These are phyloP conservation scores for Penicillium sp. DNA, from an alignment of 2,329 filamentous ascomycete genomes.

Conservation along the genomic window DNA sequence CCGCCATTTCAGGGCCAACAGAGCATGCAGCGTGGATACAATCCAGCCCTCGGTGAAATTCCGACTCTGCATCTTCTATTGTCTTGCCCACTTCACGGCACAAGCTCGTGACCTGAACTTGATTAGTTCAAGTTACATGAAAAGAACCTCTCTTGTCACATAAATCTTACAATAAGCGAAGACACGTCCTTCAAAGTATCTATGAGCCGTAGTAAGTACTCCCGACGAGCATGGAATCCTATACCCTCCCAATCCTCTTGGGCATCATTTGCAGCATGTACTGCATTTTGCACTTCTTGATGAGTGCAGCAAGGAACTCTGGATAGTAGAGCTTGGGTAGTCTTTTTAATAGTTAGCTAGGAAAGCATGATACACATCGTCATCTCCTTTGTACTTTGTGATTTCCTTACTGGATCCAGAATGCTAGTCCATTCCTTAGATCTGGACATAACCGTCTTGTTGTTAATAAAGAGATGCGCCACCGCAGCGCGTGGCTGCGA, in stretches of 20 bases:
- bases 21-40: slow-evolving; percentile 29
- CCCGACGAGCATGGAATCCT: slow-evolving; percentile 18
- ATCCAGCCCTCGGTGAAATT: slow-evolving; percentile 28
- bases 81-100: slow-evolving; percentile 29
- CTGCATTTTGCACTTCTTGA: slow-evolving; percentile 25
- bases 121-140: neutral
- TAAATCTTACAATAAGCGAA: slow-evolving; percentile 8
- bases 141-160: neutral
- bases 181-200: slow-evolving; percentile 21
- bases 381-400: neutral
- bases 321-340: slow-evolving; percentile 20
- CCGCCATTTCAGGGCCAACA: slow-evolving; percentile 25
- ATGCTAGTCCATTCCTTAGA: slow-evolving; percentile 25
- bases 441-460: slow-evolving; percentile 22
- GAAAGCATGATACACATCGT: neutral
- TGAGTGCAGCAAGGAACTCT: slow-evolving; percentile 23
- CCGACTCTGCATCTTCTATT: slow-evolving; percentile 24
- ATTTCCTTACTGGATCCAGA: slow-evolving; percentile 22
- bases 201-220: slow-evolving; percentile 19
- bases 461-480: slow-evolving; percentile 25
- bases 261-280: slow-evolving; percentile 21
- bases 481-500: neutral
- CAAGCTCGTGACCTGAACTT: slow-evolving; percentile 14
- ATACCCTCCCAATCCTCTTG: slow-evolving; percentile 21
- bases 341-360: neutral